phyloP scores from a whole-genome alignment of 164 flowering plant species.

The Magnolia sinica region DNA sequence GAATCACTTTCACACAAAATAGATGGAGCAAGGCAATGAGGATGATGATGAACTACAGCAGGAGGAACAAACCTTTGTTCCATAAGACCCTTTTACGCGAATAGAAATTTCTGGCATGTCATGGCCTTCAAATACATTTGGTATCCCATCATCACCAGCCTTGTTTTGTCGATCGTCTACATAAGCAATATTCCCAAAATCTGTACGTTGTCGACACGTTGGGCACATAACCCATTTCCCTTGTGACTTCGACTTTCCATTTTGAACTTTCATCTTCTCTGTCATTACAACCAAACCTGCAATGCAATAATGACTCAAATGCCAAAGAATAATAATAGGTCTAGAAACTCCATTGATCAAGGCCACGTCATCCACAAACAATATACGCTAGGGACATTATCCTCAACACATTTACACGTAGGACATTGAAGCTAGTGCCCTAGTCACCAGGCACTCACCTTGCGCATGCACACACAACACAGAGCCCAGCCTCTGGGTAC shows the following conservation, averaged over 20 bases:
- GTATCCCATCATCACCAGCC: slow-evolving; percentile 25
- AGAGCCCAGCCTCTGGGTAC: no score
- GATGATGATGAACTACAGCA: not conserved
- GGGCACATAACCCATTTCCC: slow-evolving; percentile 84
- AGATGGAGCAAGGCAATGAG: not conserved
- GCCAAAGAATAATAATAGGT: not conserved
- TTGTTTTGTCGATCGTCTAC: slow-evolving; percentile 56
- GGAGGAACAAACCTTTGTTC: slow-evolving; percentile 66
- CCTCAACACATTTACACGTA: not conserved
- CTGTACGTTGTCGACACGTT: slow-evolving; percentile 81
- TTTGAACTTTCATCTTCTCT: slow-evolving; percentile 36
- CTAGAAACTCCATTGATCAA: not conserved
- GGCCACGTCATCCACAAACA: not conserved
- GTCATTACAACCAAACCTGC: slow-evolving; percentile 84
- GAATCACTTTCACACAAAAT: not conserved
- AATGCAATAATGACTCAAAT: slow-evolving; percentile 8
- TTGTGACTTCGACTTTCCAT: slow-evolving; percentile 37
- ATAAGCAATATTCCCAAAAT: slow-evolving; percentile 69
- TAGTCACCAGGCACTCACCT: no score
- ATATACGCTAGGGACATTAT: not conserved
- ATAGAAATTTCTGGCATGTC: slow-evolving; percentile 51
- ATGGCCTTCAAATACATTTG: slow-evolving; percentile 22
- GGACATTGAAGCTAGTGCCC: not conserved
- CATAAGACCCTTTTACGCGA: slow-evolving; percentile 81
- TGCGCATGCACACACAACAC: no score